Evolutionary conservation across 2,329 filamentous ascomycete genomes (phyloP), one percentile per base, ranked within the genome.

Genomic region (Ophiostoma sp.): DNA sequence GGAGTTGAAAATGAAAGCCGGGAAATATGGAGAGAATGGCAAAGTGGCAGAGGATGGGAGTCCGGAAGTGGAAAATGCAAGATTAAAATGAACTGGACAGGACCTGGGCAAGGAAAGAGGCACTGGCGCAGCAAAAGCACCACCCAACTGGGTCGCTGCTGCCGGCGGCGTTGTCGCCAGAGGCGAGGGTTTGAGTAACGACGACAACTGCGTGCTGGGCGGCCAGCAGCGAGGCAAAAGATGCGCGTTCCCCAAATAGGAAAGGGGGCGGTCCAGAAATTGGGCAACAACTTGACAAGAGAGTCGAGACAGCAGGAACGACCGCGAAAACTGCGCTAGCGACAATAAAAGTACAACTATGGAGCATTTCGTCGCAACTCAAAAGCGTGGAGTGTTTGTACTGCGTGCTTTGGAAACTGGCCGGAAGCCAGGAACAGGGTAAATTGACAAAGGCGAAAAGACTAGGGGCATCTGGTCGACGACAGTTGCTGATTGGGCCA

Each of bases 101-200:
- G 33, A 8, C 33, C 31, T 39, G 66, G 66, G 25, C 28, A 22
- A 55, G 48, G 50, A 70, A 57, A 25, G 17, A 64, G 36, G 36
- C 61, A 33, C 50, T 55, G 50, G 50, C 4, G 31, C 57, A 61
- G 57, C 15, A 22, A 57, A 28, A 31, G 52, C 52, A 57, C 52
- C 22, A 57, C 52, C 52, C 50, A 42, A 57, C 52, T 57, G 33
- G 36, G 22, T 45, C 39, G 25, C 63, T 63, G 33, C 15, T 42
- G 61, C 25, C 17, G 25, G 33, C 59, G 59, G 66, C 45, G 66
- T 36, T 61, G 69, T 70, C 69, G 36, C 69, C 69, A 70, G 52
- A 70, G 69, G 69, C 50, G 52, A 59, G 69, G 33, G 36, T 61
- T 57, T 55, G 69, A 59, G 52, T 59, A 70, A 70, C 69, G 15